These are phyloP conservation scores for Verbascum thapsus DNA, from an alignment of 257 asterid genomes.

Conservation along the genomic window DNA sequence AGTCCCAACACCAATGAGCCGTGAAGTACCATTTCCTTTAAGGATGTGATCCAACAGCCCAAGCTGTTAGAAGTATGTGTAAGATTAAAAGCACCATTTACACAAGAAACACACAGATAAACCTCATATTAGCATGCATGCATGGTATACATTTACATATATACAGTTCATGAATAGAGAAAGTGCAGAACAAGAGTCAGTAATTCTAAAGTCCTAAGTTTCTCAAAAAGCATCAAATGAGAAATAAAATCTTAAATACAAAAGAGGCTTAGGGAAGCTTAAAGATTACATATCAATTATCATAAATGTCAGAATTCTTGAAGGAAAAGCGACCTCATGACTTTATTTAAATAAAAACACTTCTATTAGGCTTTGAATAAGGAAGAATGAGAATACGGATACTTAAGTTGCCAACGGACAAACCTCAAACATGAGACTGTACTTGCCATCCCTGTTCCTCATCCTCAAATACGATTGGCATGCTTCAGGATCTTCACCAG, in stretches of 20 bases:
- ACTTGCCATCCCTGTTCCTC: slow-evolving; percentile 96
- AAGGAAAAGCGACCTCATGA: not conserved
- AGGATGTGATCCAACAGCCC: not conserved
- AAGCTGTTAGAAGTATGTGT: not conserved
- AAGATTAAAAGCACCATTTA: slow-evolving; percentile 7
- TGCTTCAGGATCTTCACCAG: slow-evolving; percentile 99
- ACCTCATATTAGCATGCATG: not conserved
- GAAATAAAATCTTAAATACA: not conserved
- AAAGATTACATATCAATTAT: slow-evolving; percentile 14
- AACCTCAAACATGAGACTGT: slow-evolving; percentile 99
- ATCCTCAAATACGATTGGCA: slow-evolving; percentile 98
- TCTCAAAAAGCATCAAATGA: not conserved
- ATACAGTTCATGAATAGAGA: slow-evolving; percentile 15
- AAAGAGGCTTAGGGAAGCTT: slow-evolving; percentile 9
- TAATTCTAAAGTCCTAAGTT: slow-evolving; percentile 5
- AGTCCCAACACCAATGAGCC: slow-evolving; percentile 10
- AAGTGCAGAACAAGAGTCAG: not conserved
- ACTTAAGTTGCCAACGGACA: slow-evolving; percentile 26
- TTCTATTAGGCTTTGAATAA: not conserved
- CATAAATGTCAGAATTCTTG: not conserved
- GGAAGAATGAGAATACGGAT: slow-evolving; percentile 20
- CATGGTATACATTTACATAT: slow-evolving; percentile 4
- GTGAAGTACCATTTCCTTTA: not conserved
- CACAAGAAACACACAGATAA: slow-evolving; percentile 4
- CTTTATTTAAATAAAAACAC: not conserved